Base-by-base conservation (phyloP, 768 basidiomycete species). In the Pleurotus pulmonarius region DNA sequence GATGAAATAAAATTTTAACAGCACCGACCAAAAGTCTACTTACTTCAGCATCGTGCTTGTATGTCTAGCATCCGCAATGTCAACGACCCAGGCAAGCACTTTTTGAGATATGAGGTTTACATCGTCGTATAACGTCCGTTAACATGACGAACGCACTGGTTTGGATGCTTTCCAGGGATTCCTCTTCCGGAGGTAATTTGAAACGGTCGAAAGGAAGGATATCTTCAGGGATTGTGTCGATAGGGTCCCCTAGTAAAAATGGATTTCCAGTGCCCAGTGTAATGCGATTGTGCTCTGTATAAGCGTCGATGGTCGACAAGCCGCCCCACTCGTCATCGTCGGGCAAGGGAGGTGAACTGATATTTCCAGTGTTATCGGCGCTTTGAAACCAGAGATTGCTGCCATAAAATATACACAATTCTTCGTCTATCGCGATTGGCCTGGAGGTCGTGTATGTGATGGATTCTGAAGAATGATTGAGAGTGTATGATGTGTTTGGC, bases 11-110 rank as follows among this genome's bases (percentile, higher is more conserved):
- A 53, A n/a, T n/a, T n/a, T 8, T 9, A n/a, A 25, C 38, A 0
- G 26, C 45, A 20, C 6, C 2, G 15, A 25, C 26, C 18, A 8
- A 44, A 62, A 24, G 13, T 22, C 34, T 34, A 58, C 75, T 49
- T 63, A 88, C 90, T 80, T 86, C 7, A 92, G 74, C 72, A 90
- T 77, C 1, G 74, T 65, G 7, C 82, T 79, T 18, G 83, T 87
- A 51, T 81, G 70, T 44, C 76, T 78, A 20, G 77, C 77, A 60
- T 90, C 81, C 3, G 81, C 81, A 15, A 92, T 76, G 64, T 92
- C 87, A 15, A 90, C 85, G 16, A 83, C 86, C 91, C 91, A 93
- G 54, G 85, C 88, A 46, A 80, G 73, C 38, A 83, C 90, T 92
- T 55, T n/a, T n/a, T n/a, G n/a, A n/a, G n/a, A n/a, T n/a, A 38